Base-by-base conservation (phyloP, 257 asterid species). In the Salvia miltiorrhiza region DNA sequence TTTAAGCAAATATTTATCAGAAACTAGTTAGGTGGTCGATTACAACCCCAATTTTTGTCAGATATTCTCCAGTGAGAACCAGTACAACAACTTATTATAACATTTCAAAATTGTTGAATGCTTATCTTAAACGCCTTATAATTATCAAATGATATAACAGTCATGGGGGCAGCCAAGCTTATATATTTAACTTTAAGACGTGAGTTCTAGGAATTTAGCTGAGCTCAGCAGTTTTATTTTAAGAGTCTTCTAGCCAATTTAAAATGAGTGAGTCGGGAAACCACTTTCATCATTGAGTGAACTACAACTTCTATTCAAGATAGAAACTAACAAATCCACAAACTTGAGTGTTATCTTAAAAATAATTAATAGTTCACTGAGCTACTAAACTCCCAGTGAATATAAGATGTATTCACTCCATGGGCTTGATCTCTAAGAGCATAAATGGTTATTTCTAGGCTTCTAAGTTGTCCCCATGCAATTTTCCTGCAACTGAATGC, bases 1-100 rank as follows among this genome's bases (percentile, higher is more conserved):
- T 49, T 57, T 28, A 69, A 54, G 72, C 20, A 33, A 28, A 62
- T 71, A 57, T 61, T 17, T 65, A 76, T 63, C 71, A 76, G 74
- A 50, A 73, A 70, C 49, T 58, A 71, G 60, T 37, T n/a, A 23
- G 11, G 41, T n/a, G 12, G 62, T 60, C 33, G 37, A 64, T 32
- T 19, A 17, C 17, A 33, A 26, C 65, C 71, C 61, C n/a, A 45
- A 32, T 26, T 58, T 62, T 33, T 5, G 37, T 58, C 55, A 32
- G 32, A 63, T 20, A 14, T 6, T 19, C 8, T 64, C 13, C 43
- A 28, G 24, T 13, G 8, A 30, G 13, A 47, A 47, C 9, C 21
- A 47, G 30, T 14, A 9, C 7, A 9, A 23, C 2, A 12, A 52
- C 32, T 52, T 21, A 23, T 53, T 12, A 53, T 53, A 53, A 53